phyloP scores from a whole-genome alignment of 2,329 filamentous ascomycete genomes.

The Trichoderma sp. region DNA sequence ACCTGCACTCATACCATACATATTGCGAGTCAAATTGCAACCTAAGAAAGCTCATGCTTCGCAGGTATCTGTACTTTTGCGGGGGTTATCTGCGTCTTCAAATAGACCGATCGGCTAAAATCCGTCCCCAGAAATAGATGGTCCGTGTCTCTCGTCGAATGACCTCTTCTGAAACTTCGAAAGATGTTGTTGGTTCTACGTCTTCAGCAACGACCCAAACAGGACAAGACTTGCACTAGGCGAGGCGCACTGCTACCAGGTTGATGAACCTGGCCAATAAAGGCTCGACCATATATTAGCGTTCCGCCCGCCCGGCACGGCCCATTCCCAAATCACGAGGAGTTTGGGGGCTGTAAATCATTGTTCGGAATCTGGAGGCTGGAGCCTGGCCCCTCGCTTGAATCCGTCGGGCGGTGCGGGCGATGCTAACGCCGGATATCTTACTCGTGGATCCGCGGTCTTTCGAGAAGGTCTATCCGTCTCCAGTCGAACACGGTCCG shows the following conservation, averaged over 20 bases:
- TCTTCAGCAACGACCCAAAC: neutral
- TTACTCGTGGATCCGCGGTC: neutral
- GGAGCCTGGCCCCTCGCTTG: neutral
- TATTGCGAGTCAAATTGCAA: neutral
- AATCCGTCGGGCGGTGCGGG: neutral
- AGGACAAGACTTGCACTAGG: neutral
- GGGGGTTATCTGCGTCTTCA: too few relatives aligned
- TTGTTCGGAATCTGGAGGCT: neutral
- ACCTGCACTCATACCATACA: neutral
- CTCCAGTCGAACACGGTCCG: neutral
- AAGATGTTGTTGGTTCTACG: neutral
- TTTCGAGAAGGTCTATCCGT: neutral
- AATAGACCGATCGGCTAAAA: neutral
- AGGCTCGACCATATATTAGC: neutral
- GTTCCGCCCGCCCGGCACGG: neutral
- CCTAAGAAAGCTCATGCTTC: neutral
- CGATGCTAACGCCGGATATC: neutral
- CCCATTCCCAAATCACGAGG: neutral
- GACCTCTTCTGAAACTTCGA: neutral
- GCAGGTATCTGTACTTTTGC: neutral
- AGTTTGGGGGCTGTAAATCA: neutral
- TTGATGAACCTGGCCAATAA: neutral
- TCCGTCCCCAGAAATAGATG: neutral
- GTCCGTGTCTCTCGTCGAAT: neutral
- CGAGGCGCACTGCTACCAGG: neutral